These are phyloP conservation scores for Alliaria petiolata DNA, from an alignment of 345 rosid species.

Conservation along the genomic window DNA sequence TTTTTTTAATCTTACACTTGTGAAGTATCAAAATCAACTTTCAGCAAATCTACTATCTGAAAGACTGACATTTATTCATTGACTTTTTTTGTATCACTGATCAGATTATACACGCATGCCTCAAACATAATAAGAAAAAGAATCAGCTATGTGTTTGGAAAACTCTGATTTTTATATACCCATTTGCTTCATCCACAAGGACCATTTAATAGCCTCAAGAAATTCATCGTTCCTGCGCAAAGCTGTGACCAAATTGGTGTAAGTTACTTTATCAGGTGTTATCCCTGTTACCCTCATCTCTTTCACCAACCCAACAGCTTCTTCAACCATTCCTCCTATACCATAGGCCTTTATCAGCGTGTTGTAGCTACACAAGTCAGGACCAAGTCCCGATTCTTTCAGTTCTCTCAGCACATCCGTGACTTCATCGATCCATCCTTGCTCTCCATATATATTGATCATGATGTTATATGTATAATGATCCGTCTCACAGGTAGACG, in stretches of 20 bases:
- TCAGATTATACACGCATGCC: conserved; percentile 12
- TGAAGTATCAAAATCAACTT: neutral
- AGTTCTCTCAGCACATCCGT: conserved; percentile 52
- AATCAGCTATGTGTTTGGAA: neutral
- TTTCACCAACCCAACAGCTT: conserved; percentile 71
- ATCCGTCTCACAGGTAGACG: conserved; percentile 48
- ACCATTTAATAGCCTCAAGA: conserved; percentile 91
- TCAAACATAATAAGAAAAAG: neutral
- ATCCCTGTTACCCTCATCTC: conserved; percentile 74
- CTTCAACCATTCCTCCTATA: conserved; percentile 89
- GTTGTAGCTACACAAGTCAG: conserved; percentile 85
- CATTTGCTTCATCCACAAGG: conserved; percentile 96
- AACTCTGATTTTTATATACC: conserved; percentile 38
- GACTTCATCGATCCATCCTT: conserved; percentile 81
- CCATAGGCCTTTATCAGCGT: conserved; percentile 95
- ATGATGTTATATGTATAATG: conserved; percentile 76
- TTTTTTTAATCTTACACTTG: neutral
- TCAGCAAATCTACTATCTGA: neutral
- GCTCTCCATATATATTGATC: conserved; percentile 86
- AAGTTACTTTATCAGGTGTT: conserved; percentile 74
- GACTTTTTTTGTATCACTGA: conserved; percentile 10
- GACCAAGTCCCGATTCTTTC: conserved; percentile 58
- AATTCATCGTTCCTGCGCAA: conserved; percentile 68
- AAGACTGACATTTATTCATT: conserved; percentile 7
- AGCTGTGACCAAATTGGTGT: conserved; percentile 64